Percentiles rank a stretch among this genome's conserved stretches.
Evolutionary conservation across 2,329 filamentous ascomycete genomes (phyloP).

Genomic region (Beauveria medogensis): DNA sequence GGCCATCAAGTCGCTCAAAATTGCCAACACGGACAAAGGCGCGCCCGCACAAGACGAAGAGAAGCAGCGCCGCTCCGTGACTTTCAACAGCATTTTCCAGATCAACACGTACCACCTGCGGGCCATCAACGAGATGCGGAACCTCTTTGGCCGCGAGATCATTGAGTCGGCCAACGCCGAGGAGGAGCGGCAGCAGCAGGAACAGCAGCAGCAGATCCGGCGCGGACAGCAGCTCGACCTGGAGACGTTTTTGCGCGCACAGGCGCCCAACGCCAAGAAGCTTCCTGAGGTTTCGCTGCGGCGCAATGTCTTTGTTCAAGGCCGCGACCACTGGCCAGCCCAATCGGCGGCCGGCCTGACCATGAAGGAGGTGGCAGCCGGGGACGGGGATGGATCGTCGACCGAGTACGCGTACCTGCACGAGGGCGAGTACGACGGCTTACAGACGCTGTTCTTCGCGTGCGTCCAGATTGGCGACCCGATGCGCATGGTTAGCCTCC

Average conservation of each 20-base stretch:
- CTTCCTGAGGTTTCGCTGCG: constrained; percentile 64
- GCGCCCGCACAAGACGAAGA: background rate
- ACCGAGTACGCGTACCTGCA: constrained; percentile 71
- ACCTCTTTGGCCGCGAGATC: constrained; percentile 47
- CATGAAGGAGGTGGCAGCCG: constrained; percentile 54
- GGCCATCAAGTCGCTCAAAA: constrained; percentile 42
- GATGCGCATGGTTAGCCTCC: constrained; percentile 68
- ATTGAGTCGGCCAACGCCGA: constrained; percentile 47
- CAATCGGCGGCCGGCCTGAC: constrained; percentile 72
- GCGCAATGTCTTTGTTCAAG: constrained; percentile 77
- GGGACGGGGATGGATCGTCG: constrained; percentile 43
- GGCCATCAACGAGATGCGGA: constrained; percentile 82
- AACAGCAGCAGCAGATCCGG: constrained; percentile 21
- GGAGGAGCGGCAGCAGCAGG: constrained; percentile 34
- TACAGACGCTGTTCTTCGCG: constrained; percentile 68
- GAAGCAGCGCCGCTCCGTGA: constrained; percentile 19
- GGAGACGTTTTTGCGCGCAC: constrained; percentile 45
- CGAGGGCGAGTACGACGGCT: constrained; percentile 61
- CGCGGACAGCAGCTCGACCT: constrained; percentile 45
- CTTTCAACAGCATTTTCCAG: constrained; percentile 33
- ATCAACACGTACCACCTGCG: constrained; percentile 66
- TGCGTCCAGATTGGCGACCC: constrained; percentile 81
- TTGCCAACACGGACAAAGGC: constrained; percentile 17
- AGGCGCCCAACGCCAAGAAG: constrained; percentile 45
- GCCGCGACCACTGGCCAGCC: constrained; percentile 79